phyloP scores from a whole-genome alignment of 192 early-diverging fungal species.

The Entomortierella chlamydospora region DNA sequence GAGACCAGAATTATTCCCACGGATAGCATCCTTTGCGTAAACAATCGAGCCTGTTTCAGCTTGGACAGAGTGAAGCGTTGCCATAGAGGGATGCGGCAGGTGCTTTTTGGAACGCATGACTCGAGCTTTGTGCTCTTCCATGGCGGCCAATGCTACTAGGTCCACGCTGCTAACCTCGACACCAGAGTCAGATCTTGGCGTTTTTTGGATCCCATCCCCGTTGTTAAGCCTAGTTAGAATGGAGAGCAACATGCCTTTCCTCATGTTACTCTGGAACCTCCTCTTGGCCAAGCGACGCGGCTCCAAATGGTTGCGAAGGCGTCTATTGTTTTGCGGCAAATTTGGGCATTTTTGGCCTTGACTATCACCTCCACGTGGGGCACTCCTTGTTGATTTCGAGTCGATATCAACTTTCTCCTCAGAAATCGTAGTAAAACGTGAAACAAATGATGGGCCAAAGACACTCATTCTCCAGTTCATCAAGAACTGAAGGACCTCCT shows the following conservation, averaged over 20 bases:
- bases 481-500: slow-evolving; percentile 8
- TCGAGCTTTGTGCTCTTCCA: slow-evolving; percentile 25
- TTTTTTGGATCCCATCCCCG: not conserved
- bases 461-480: slow-evolving; percentile 8
- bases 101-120: slow-evolving; percentile 3
- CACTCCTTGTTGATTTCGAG: not conserved
- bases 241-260: too few relatives aligned
- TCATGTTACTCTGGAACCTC: not conserved
- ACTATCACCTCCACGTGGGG: not conserved
- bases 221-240: too few relatives aligned
- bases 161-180: slow-evolving; percentile 28
- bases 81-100: slow-evolving; percentile 19
- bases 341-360: not conserved
- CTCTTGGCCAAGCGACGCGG: not conserved
- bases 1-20: not conserved
- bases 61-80: slow-evolving; percentile 28
- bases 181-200: slow-evolving; percentile 30
- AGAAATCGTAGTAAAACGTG: not conserved
- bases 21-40: not conserved
- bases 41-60: slow-evolving; percentile 22
- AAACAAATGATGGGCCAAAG: slow-evolving; percentile 11
- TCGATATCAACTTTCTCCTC: not conserved
- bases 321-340: not conserved
- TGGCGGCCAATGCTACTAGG: slow-evolving; percentile 5
- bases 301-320: not conserved